Conservation (phyloP, 2,329 filamentous ascomycete genomes). For the Colletotrichum tanaceti region DNA sequence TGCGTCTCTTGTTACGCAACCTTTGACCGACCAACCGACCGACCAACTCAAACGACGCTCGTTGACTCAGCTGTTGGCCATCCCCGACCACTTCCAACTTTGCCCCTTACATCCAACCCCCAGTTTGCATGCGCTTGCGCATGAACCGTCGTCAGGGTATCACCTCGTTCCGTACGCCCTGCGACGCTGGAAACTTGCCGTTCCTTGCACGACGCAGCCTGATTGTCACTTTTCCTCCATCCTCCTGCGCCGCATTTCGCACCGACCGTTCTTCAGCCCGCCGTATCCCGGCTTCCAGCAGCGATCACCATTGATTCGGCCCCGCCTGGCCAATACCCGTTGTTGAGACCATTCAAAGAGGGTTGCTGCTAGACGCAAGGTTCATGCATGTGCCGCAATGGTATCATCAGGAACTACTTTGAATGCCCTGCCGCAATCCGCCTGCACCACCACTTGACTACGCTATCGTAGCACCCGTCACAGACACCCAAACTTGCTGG, state of each 20-base stretch:
- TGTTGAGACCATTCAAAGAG: slow-evolving; percentile 26
- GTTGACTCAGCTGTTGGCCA: slow-evolving; percentile 25
- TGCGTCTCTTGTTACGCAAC: slow-evolving; percentile 35
- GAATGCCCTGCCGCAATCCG: slow-evolving; percentile 28
- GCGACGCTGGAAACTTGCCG: slow-evolving; percentile 26
- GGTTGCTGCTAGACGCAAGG: slow-evolving; percentile 39
- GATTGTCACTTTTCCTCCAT: slow-evolving; percentile 20
- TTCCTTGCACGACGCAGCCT: slow-evolving; percentile 26
- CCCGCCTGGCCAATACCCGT: slow-evolving; percentile 30
- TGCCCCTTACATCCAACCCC: slow-evolving; percentile 36
- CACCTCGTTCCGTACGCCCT: slow-evolving; percentile 34
- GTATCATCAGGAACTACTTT: slow-evolving; percentile 37
- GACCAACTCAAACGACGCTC: slow-evolving; percentile 24
- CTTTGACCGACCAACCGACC: slow-evolving; percentile 17
- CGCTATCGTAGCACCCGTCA: slow-evolving; percentile 41
- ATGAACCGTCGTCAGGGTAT: slow-evolving; percentile 34
- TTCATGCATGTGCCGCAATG: slow-evolving; percentile 41
- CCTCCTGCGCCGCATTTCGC: slow-evolving; percentile 26
- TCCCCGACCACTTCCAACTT: slow-evolving; percentile 30
- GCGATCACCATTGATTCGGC: slow-evolving; percentile 31
- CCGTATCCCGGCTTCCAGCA: slow-evolving; percentile 27
- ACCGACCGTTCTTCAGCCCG: slow-evolving; percentile 37
- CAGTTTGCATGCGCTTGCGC: slow-evolving; percentile 37
- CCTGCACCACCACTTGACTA: slow-evolving; percentile 37
- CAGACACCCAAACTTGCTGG: slow-evolving; percentile 39